Base-by-base conservation (phyloP, 352 stramenopile species). In the Pythium dissotocum region DNA sequence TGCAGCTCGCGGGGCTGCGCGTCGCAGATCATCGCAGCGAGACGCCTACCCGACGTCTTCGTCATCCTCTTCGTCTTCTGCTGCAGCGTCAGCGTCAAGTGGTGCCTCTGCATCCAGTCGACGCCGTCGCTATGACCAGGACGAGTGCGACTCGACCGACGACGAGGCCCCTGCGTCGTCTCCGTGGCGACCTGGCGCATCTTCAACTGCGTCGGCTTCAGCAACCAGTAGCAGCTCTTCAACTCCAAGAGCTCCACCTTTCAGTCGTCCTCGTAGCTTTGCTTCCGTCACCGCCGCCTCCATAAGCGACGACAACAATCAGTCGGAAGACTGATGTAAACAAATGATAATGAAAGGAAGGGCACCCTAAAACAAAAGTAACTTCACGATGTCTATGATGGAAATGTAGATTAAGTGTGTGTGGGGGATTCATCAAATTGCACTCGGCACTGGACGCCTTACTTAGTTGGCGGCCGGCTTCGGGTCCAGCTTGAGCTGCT, bases 401-500 rank as follows among this genome's bases (percentile, higher is more conserved):
- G 18, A 58, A 36, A 58, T 58, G 32, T 58, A 36, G 52, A 42
- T 36, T 36, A 42, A 42, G 32, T 18, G 28, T 55, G 21, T 33
- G 48, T 24, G 21, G 21, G 21, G 28, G 9, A 58, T 58, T 24
- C 49, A 57, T 28, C 44, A 18, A 52, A 18, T 9, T 12, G 16
- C 16, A 9, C 21, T 49, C 44, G 44, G 4, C 44, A 52, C 21
- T 24, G 21, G 21, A 24, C 21, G 21, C 21, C 21, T 24, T 24
- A 10, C 55, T 61, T 56, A 56, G 24, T 36, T 56, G 12, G 56
- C 36, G 24, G 57, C 16, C 40, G 77, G 70, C 72, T 91, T 90
- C 46, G 83, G 65, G 9, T 78, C 78, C 49, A 94, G 76, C 77
- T 93, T 94, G 48, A 94, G 83, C 79, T 94, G 87, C 75, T 91